These are phyloP conservation scores for Margaritispora aquatica DNA, from an alignment of 495 filamentous ascomycete species.

Conservation along the genomic window DNA sequence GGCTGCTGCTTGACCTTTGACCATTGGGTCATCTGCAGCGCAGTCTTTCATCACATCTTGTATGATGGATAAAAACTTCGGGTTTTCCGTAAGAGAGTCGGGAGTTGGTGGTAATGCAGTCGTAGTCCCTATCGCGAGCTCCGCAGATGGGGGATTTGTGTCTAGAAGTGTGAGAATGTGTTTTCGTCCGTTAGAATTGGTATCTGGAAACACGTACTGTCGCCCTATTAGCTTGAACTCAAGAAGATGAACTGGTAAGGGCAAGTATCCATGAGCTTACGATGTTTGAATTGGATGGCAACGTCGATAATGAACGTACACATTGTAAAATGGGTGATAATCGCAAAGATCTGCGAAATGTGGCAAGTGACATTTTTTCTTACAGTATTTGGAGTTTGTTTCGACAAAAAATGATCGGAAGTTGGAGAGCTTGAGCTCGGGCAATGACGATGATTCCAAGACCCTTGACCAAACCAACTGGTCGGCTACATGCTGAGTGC, in stretches of 20 bases:
- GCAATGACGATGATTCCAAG: constrained; percentile 1
- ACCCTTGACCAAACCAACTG: too few relatives aligned
- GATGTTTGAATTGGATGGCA: constrained; percentile 49
- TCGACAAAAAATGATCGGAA: not conserved
- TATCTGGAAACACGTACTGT: constrained; percentile 23
- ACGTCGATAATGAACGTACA: constrained; percentile 38
- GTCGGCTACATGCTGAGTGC: too few relatives aligned
- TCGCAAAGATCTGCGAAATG: constrained; percentile 7
- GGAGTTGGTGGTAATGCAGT: constrained; percentile 70
- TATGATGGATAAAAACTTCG: constrained; percentile 65
- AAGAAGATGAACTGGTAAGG: not conserved
- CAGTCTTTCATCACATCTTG: constrained; percentile 65
- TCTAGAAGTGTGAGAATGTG: constrained; percentile 69
- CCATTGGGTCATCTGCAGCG: constrained; percentile 63
- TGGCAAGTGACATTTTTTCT: constrained; percentile 9
- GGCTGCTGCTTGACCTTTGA: constrained; percentile 68
- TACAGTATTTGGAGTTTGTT: not conserved
- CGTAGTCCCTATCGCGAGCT: constrained; percentile 71
- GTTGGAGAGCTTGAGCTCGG: not conserved
- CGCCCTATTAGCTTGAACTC: constrained; percentile 1
- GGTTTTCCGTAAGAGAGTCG: constrained; percentile 70
- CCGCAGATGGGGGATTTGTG: constrained; percentile 60
- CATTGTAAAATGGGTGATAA: not conserved
- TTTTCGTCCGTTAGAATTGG: constrained; percentile 5
- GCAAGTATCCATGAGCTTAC: constrained; percentile 15